Percentiles rank a stretch among this genome's conserved stretches.
Conservation (phyloP, 345 rosid species). For the Eutrema heterophyllum region DNA sequence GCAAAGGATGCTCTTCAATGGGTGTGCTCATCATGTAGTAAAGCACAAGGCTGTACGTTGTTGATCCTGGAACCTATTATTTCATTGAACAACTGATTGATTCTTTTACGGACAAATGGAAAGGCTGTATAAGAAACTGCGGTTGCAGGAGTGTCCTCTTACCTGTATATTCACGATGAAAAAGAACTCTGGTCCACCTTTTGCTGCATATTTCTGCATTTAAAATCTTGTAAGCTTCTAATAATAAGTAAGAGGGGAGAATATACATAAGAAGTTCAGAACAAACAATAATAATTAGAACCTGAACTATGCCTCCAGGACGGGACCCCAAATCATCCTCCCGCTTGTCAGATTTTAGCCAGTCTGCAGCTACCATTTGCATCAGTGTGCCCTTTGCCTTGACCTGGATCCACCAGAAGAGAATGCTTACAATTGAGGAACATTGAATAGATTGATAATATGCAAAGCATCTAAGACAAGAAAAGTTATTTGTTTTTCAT, state of each 20-base stretch:
- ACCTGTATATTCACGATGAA: constrained; percentile 90
- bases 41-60: constrained; percentile 76
- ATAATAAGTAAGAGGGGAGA: neutral
- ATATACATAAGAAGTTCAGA: constrained; percentile 1
- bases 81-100: constrained; percentile 14
- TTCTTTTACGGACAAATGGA: neutral
- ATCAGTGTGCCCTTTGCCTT: constrained; percentile 82
- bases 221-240: constrained; percentile 8
- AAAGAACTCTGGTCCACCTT: constrained; percentile 90
- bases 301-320: constrained; percentile 89
- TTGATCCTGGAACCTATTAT: constrained; percentile 82
- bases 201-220: constrained; percentile 84
- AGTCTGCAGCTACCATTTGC: constrained; percentile 97
- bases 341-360: constrained; percentile 83
- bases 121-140: neutral
- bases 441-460: neutral
- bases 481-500: neutral
- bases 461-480: neutral
- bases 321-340: constrained; percentile 92
- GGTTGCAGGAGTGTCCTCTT: neutral
- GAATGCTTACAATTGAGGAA: neutral
- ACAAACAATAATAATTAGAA: constrained; percentile 1
- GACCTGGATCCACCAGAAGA: constrained; percentile 44
- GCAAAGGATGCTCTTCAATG: constrained; percentile 69
- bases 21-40: constrained; percentile 88